Evolutionary conservation across 805 yeast genomes (phyloP), one percentile per base, ranked within the genome.

Genomic region (Nadsonia fulvescens): DNA sequence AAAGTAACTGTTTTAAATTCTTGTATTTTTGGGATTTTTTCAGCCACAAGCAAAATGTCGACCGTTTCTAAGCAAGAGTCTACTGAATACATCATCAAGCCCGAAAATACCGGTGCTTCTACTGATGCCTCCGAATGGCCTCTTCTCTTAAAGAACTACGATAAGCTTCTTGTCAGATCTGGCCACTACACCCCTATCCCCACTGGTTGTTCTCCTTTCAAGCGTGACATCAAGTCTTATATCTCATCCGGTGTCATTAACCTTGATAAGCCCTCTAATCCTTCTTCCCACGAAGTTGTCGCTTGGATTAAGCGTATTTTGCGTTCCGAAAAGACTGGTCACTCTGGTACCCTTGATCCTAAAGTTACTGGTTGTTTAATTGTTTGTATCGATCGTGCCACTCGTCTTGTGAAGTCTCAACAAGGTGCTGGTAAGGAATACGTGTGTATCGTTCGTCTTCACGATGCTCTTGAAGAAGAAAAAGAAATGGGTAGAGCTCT

Each of bases 361-460:
- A 79, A 79, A 56, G 98, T 89, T 47, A 89, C 98, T 25, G 98
- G 98, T 39, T 89, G 98, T 64, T 65, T 89, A 52, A 89, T 89
- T 53, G 98, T 89, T 35, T 89, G 98, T 68, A 67, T 89, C 40
- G 98, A 89, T 57, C 72, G 94, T 53, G 98, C 98, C 32, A 89
- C 98, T 30, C 73, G 98, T 58, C 66, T 89, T 49, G 98, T 89
- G 40, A 89, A 89, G 57, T 79, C 94, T 29, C 98, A 89, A 61
- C 98, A 89, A 58, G 96, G 96, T 61, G 98, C 98, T 24, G 98
- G 98, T 66, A 89, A 89, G 55, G 98, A 89, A 71, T 89, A 89
- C 59, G 98, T 89, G 30, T 89, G 96, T 63, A 81, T 89, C 40
- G 89, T 79, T 32, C 72, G 96, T 63, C 64, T 89, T 44, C 98